Evolutionary conservation across 352 stramenopile species (phyloP).

Genomic region (Phytophthora aleatoria): DNA sequence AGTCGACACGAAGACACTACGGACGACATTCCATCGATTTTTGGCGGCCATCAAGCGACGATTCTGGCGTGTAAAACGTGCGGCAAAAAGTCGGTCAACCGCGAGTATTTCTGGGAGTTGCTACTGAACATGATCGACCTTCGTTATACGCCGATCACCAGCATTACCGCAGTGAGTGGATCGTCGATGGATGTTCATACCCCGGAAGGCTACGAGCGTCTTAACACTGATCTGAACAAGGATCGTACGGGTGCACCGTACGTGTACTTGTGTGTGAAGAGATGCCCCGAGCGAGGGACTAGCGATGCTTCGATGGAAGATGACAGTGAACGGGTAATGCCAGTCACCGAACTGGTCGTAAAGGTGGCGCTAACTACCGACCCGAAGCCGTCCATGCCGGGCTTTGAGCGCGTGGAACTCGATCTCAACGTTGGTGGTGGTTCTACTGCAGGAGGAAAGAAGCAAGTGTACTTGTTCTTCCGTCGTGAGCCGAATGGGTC

Average conservation of each 20-base stretch:
- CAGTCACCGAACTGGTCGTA: slow-evolving; percentile 84
- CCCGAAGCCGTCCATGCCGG: slow-evolving; percentile 60
- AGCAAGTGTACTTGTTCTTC: slow-evolving; percentile 88
- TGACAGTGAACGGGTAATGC: slow-evolving; percentile 38
- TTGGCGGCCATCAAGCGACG: slow-evolving; percentile 81
- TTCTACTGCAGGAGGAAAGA: slow-evolving; percentile 58
- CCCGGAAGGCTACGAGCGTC: slow-evolving; percentile 69
- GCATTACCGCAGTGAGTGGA: slow-evolving; percentile 75
- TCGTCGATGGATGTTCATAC: slow-evolving; percentile 70
- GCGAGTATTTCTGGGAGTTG: slow-evolving; percentile 90
- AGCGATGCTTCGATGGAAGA: slow-evolving; percentile 37
- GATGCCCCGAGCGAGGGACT: slow-evolving; percentile 55
- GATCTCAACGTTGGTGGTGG: slow-evolving; percentile 81
- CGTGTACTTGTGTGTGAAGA: slow-evolving; percentile 84
- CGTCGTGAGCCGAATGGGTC: slow-evolving; percentile 74
- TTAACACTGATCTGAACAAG: slow-evolving; percentile 89
- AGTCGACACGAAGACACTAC: slow-evolving; percentile 60
- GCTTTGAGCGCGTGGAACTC: slow-evolving; percentile 82
- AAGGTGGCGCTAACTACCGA: slow-evolving; percentile 67
- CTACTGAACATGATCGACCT: slow-evolving; percentile 91
- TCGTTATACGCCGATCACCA: slow-evolving; percentile 87
- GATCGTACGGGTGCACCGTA: slow-evolving; percentile 78
- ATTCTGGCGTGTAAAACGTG: slow-evolving; percentile 86
- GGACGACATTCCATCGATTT: slow-evolving; percentile 71
- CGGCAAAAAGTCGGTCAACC: slow-evolving; percentile 80